Evolutionary conservation across 495 filamentous ascomycete species (phyloP), one percentile per base, ranked within the genome.

Genomic region (Trichoderma virens): DNA sequence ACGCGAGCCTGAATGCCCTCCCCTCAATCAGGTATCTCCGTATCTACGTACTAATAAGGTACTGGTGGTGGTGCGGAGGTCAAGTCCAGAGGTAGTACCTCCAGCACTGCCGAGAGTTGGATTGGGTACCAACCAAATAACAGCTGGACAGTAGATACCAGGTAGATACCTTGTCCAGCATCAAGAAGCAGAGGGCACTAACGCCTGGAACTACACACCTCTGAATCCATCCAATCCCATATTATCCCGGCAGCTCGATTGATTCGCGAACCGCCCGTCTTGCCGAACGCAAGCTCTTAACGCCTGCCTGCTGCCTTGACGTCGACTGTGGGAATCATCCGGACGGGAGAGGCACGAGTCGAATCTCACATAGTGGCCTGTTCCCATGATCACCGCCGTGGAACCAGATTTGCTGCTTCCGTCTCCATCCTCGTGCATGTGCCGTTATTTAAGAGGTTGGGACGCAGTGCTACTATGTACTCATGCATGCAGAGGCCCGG

Each of bases 251-350:
- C 1, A 35, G 8, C 7, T 27, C 51, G 51, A 56, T 56, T 56
- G 51, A 56, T 56, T 56, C 51, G 51, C 51, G 51, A 56, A 56
- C 51, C 23, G 51, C 23, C 51, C 51, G 51, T 56, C 51, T 8
- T 56, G 3, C 23, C 27, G 51, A 18, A 56, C 25, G 51, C 51
- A 56, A 56, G 51, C 51, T 56, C 51, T 56, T 56, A 28, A 35
- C 32, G 45, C 51, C 25, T 56, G 51, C 51, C 27, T 31, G n/a
- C n/a, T 30, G 51, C 51, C 5, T 25, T 43, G 39, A 4, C 16
- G 6, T 43, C 39, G 39, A n/a, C 3, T 16, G 23, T 56, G 51
- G 23, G 2, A n/a, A 56, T 20, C 51, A 20, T 51, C n/a, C 1
- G n/a, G 23, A n/a, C 45, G n/a, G 38, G 2, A 16, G 38, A 11